Percentiles rank a stretch among this genome's conserved stretches.
These are phyloP conservation scores for Vaccinium macrocarpon DNA, from an alignment of 148 eudicot genomes.

Conservation along the genomic window DNA sequence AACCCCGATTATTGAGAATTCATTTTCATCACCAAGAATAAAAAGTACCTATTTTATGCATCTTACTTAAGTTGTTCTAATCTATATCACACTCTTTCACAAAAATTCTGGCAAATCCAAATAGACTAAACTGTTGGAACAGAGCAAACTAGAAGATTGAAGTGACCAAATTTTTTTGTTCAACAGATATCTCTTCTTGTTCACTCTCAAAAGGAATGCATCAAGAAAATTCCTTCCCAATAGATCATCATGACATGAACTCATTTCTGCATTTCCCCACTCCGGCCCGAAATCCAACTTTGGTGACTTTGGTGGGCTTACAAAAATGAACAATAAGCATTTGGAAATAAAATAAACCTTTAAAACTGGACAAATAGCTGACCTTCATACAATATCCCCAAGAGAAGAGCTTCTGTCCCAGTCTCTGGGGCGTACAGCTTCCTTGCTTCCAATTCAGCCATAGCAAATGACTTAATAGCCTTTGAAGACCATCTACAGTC, in stretches of 20 bases:
- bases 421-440: slow-evolving; percentile 52
- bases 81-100: not conserved
- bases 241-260: not conserved
- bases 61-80: not conserved
- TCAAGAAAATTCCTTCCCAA: not conserved
- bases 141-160: not conserved
- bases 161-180: not conserved
- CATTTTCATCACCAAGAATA: not conserved
- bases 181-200: not conserved
- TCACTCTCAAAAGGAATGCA: not conserved
- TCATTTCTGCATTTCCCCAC: not conserved
- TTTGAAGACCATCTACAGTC: slow-evolving; percentile 67
- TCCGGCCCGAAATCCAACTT: not conserved
- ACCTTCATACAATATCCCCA: slow-evolving; percentile 78
- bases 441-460: slow-evolving; percentile 82
- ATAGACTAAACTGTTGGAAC: not conserved
- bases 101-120: not conserved
- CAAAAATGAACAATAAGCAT: not conserved
- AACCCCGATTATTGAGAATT: not conserved
- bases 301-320: not conserved
- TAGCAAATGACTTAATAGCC: slow-evolving; percentile 70
- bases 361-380: slow-evolving; percentile 17
- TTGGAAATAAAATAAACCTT: not conserved
- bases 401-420: slow-evolving; percentile 76
- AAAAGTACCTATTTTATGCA: not conserved